These are phyloP conservation scores for Hyphopichia fennica DNA, from an alignment of 1,139 yeast species.

Conservation along the genomic window DNA sequence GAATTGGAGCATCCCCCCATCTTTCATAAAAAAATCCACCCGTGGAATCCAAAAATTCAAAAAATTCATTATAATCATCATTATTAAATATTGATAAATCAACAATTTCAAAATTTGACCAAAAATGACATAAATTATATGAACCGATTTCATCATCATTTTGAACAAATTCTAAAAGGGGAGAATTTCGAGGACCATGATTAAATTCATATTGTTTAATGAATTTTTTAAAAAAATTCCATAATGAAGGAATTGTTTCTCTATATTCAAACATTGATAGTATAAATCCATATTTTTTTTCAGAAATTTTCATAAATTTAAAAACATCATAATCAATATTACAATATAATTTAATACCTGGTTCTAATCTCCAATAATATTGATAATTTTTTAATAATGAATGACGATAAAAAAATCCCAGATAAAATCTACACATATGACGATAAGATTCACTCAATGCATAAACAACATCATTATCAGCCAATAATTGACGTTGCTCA, in stretches of 20 bases:
- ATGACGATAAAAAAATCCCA: slow-evolving; percentile 36
- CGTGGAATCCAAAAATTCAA: slow-evolving; percentile 24
- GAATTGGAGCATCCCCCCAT: slow-evolving; percentile 47
- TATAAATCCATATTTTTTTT: slow-evolving; percentile 27
- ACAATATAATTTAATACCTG: slow-evolving; percentile 29
- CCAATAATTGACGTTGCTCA: slow-evolving; percentile 10
- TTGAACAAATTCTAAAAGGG: slow-evolving; percentile 16
- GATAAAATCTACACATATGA: slow-evolving; percentile 38
- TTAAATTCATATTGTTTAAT: slow-evolving; percentile 12
- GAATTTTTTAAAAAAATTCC: slow-evolving; percentile 23
- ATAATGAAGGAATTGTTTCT: slow-evolving; percentile 33
- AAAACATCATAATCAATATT: slow-evolving; percentile 32
- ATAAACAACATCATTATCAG: slow-evolving; percentile 20
- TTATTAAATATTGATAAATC: slow-evolving; percentile 24
- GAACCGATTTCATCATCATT: slow-evolving; percentile 21
- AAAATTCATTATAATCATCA: slow-evolving; percentile 22
- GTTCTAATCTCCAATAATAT: slow-evolving; percentile 39
- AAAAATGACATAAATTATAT: slow-evolving; percentile 40
- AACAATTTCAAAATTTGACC: slow-evolving; percentile 42
- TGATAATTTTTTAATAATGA: slow-evolving; percentile 28
- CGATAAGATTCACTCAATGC: slow-evolving; percentile 33
- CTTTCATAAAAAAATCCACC: slow-evolving; percentile 43
- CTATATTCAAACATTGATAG: slow-evolving; percentile 32
- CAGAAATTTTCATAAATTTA: slow-evolving; percentile 18
- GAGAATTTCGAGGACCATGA: slow-evolving; percentile 11